Percentiles rank a stretch among this genome's conserved stretches.
phyloP scores from a whole-genome alignment of 2,329 filamentous ascomycete species.

The Stachybotrys elegans region DNA sequence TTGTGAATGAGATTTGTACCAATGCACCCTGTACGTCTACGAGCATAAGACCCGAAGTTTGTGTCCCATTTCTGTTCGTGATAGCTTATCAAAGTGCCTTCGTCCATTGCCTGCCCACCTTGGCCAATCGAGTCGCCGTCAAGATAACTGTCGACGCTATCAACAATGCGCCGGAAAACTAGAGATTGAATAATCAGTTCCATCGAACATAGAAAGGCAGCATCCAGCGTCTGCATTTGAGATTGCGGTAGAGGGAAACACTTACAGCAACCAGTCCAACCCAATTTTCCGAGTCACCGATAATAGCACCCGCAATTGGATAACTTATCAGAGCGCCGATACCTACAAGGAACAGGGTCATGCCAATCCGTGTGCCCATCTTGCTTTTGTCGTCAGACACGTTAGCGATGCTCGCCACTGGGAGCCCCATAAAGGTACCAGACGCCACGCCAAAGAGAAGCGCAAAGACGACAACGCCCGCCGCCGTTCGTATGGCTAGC shows the following conservation, averaged over 20 bases:
- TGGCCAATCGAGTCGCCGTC: background rate
- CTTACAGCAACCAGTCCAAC: background rate
- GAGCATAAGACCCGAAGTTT: background rate
- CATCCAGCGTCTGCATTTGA: background rate
- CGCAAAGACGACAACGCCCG: constrained; percentile 33
- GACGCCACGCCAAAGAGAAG: constrained; percentile 41
- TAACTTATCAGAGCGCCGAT: constrained; percentile 45
- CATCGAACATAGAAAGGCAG: background rate
- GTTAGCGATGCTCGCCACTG: constrained; percentile 32
- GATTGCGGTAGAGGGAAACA: background rate
- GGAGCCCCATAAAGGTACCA: constrained; percentile 37
- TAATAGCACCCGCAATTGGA: constrained; percentile 34
- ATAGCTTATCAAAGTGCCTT: background rate
- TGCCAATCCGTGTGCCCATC: constrained; percentile 30
- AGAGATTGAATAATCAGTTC: background rate
- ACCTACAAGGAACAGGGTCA: constrained; percentile 22
- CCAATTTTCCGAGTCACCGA: background rate
- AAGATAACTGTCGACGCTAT: background rate
- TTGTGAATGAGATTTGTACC: background rate
- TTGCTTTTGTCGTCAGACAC: constrained; percentile 29
- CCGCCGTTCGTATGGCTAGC: constrained; percentile 29
- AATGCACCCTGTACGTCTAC: background rate
- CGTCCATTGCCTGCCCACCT: background rate
- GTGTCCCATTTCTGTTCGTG: background rate
- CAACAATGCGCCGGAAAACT: background rate